Base-by-base conservation (phyloP, 257 asterid genomes). In the Mentha longifolia region DNA sequence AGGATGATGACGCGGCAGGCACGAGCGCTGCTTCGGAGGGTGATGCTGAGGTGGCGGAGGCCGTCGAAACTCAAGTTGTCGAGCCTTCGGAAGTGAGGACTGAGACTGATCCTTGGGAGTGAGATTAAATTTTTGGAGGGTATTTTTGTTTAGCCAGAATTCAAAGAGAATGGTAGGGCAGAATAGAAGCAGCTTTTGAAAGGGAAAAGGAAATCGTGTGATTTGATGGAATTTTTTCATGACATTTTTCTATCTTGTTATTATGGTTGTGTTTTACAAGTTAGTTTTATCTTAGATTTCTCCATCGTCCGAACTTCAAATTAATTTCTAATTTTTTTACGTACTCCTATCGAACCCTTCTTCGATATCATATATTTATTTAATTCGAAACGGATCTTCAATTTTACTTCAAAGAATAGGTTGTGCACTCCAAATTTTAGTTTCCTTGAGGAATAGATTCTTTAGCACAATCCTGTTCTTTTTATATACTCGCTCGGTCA, bases 1-100 rank as follows among this genome's bases (percentile, higher is more conserved):
- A 95, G 65, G 97, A 82, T 0, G 85, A 73, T 17, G 71, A 61
- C 0, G 86, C 72, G 41, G 47, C 52, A 30, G 68, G 73, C 9
- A 77, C 35, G 19, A 71, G 42, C 6, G 61, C 45, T 5, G 45
- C 61, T 19, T 13, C 82, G 0, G 94, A 80, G 28, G 61, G 76
- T 15, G 88, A 76, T 14, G 81, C 55, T 7, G 35, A 70, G 14
- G 70, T 81, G 0, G 70, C 75, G 0, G 95, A 80, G 47, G 83
- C 50, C 6, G 30, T 73, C 0, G 90, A 89, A 51, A 0, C 85
- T 0, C 75, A 91, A 78, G 95, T 91, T 0, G 49, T 94, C 3
- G 97, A 91, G 82, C 86, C 99, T 28, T 94, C 99, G 1, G 99
- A 94, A 85, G 95, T 89, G 64, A 94, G 97, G 86, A 83, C 92